Percentiles rank a stretch among this genome's conserved stretches.
Conservation (phyloP, 805 yeast genomes). For the Zygosaccharomyces kombuchaensis region DNA sequence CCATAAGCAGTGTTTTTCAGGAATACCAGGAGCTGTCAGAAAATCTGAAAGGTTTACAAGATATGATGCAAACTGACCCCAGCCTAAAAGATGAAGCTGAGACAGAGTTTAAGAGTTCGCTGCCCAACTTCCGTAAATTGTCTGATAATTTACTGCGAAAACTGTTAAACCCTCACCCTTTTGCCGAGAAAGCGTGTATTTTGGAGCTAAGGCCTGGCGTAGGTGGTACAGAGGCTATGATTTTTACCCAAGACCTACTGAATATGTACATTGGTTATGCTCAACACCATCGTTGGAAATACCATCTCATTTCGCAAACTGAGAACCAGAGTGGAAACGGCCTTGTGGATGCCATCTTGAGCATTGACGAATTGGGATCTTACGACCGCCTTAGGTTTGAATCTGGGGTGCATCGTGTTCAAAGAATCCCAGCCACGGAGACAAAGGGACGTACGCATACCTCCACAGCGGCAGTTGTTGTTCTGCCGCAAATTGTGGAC, state of each 20-base stretch:
- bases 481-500: constrained; percentile 73
- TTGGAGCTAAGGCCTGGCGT: constrained; percentile 91
- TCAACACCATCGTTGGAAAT: constrained; percentile 60
- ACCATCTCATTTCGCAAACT: constrained; percentile 52
- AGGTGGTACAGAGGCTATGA: constrained; percentile 90
- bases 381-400: constrained; percentile 73
- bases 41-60: constrained; percentile 35
- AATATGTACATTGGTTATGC: constrained; percentile 79
- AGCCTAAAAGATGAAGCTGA: constrained; percentile 54
- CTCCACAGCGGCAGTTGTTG: constrained; percentile 93
- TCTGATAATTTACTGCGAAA: constrained; percentile 48
- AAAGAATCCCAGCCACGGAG: constrained; percentile 89
- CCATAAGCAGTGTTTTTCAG: constrained; percentile 40
- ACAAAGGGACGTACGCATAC: constrained; percentile 93
- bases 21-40: constrained; percentile 36
- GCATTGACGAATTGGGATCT: constrained; percentile 71
- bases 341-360: constrained; percentile 67
- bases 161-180: constrained; percentile 72
- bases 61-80: constrained; percentile 31
- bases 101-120: constrained; percentile 46
- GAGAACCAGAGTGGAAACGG: constrained; percentile 62
- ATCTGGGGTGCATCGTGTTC: constrained; percentile 96
- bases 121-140: constrained; percentile 43
- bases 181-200: constrained; percentile 71
- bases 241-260: constrained; percentile 76